These are phyloP conservation scores for Pharnaceum exiguum DNA, from an alignment of 148 eudicot genomes.

Conservation along the genomic window DNA sequence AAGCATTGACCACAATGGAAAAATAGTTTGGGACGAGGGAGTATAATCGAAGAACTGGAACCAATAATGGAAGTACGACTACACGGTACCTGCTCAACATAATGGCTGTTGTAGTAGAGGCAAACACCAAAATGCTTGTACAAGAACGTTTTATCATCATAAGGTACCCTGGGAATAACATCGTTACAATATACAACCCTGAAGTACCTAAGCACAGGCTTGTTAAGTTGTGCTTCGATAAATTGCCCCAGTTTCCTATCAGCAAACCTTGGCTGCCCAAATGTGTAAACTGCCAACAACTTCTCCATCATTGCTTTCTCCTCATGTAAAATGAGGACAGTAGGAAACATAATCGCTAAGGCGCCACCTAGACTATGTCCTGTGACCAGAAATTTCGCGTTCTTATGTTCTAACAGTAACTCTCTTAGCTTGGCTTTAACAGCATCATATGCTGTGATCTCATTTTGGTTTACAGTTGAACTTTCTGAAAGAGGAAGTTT, in stretches of 20 bases:
- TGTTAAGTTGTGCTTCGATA: slow-evolving; percentile 29
- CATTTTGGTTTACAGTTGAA: neutral
- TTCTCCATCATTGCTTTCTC: slow-evolving; percentile 39
- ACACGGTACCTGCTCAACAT: slow-evolving; percentile 40
- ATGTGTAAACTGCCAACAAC: slow-evolving; percentile 58
- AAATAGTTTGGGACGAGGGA: slow-evolving; percentile 3
- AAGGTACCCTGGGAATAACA: slow-evolving; percentile 71
- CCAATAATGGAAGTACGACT: neutral
- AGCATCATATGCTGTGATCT: slow-evolving; percentile 39
- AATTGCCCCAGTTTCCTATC: slow-evolving; percentile 39
- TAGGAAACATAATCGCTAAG: slow-evolving; percentile 50
- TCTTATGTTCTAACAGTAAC: slow-evolving; percentile 21
- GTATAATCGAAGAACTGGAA: neutral
- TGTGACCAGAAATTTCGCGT: slow-evolving; percentile 52
- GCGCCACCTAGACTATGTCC: slow-evolving; percentile 92
- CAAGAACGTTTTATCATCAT: slow-evolving; percentile 37
- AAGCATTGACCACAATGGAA: no score
- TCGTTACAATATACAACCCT: slow-evolving; percentile 72
- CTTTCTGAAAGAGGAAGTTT: neutral
- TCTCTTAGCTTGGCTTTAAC: slow-evolving; percentile 36
- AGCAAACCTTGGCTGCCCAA: slow-evolving; percentile 83
- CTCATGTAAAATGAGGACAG: slow-evolving; percentile 39
- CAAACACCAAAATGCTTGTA: slow-evolving; percentile 77
- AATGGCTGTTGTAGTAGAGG: slow-evolving; percentile 56
- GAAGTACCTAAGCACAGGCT: slow-evolving; percentile 27